These are phyloP conservation scores for Mucor ambiguus DNA, from an alignment of 371 early-diverging fungal species.

Conservation along the genomic window DNA sequence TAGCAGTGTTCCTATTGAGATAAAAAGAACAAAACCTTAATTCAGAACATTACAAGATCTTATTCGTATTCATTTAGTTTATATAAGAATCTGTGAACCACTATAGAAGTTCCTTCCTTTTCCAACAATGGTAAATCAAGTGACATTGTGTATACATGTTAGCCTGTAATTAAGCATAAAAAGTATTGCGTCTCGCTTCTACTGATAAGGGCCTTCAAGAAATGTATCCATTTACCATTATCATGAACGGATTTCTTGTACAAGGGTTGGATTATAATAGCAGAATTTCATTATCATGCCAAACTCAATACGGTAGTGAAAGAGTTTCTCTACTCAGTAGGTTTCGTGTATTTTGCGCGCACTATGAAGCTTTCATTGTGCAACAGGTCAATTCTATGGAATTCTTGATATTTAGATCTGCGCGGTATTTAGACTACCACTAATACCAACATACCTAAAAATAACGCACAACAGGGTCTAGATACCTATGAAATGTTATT, in stretches of 20 bases:
- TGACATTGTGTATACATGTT: neutral
- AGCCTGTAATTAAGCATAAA: neutral
- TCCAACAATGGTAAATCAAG: neutral
- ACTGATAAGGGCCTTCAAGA: neutral
- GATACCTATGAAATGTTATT: neutral
- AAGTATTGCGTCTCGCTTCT: neutral
- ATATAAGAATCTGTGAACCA: neutral
- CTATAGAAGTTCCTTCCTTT: neutral
- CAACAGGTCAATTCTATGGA: neutral
- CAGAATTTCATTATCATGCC: constrained; percentile 1
- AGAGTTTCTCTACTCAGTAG: neutral
- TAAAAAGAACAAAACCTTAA: neutral
- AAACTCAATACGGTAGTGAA: neutral
- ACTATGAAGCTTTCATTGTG: neutral
- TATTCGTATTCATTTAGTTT: neutral
- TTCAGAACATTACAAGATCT: neutral
- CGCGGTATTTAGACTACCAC: neutral
- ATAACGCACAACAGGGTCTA: neutral
- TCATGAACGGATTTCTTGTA: neutral
- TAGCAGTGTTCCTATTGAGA: neutral
- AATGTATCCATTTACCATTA: neutral
- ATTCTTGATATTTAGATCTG: neutral
- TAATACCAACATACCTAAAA: neutral
- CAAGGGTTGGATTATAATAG: neutral
- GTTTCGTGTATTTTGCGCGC: neutral